Evolutionary conservation across 768 basidiomycete genomes (phyloP), one percentile per base, ranked within the genome.

Genomic region (Galerina marginata): DNA sequence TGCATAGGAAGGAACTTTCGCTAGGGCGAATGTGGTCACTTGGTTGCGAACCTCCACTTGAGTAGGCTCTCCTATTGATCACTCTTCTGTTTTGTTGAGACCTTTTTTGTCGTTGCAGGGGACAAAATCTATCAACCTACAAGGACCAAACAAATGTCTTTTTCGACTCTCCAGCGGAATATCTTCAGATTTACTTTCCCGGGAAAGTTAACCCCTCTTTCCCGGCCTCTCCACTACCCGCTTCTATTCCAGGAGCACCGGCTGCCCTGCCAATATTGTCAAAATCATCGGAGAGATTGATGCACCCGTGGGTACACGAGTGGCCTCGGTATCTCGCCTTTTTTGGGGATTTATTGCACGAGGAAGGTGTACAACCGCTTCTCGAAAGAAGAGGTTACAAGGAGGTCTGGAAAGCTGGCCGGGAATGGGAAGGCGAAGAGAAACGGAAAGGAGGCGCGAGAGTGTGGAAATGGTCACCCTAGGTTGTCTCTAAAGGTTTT

Each of bases 1-100:
- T 99, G 7, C 97, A 99, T 71, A 79, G 86, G 16, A 75, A 78
- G 25, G 82, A 90, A 50, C 80, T 93, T 9, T 85, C 84, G 20
- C 70, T 77, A 11, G 84, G 85, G 7, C 75, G 77, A 54, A 77
- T 90, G 67, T 99, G 96, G 95, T 86, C 91, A 20, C 71, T 99
- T 23, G 90, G 92, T 5, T 99, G 97, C 69, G 96, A 98, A 69
- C 97, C 97, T 2, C 96, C 96, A 0, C 72, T 96, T 1, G 74
- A 83, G 95, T 96, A 75, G 66, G 90, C 80, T 1, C 5, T 25
- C 54, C 29, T 39, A 45, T 47, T 45, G 54, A 36, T 15, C 40
- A 25, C 15, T 50, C 43, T 51, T 38, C 23, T 25, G n/a, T 57
- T 36, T 43, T 53, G 43, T 36, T 23, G 52, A 54, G 60, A 64